A percentile compares a stretch with the other conserved stretches of the same genome.
These are phyloP conservation scores for Westerdykella aurantiaca DNA, from an alignment of 2,329 filamentous ascomycete genomes.

Conservation along the genomic window DNA sequence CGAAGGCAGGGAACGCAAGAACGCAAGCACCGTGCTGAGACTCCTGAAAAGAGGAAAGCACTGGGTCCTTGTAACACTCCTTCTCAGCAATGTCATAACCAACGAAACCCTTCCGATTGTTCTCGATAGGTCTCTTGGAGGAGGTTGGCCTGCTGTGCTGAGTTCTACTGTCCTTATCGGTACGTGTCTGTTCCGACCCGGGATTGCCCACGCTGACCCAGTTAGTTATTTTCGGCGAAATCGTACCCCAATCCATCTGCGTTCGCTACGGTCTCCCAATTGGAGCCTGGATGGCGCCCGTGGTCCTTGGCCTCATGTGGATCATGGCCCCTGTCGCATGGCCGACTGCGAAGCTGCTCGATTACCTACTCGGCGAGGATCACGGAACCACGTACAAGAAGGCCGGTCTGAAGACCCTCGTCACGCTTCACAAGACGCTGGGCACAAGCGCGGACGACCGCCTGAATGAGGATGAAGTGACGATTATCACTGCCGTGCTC, in stretches of 20 bases:
- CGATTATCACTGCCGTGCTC: constrained; percentile 93
- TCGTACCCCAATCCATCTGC: constrained; percentile 92
- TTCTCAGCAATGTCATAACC: constrained; percentile 94
- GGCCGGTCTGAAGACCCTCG: constrained; percentile 90
- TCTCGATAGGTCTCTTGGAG: constrained; percentile 85
- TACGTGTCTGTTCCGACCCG: constrained; percentile 41
- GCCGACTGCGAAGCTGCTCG: constrained; percentile 92
- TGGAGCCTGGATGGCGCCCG: constrained; percentile 85
- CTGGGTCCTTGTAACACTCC: constrained; percentile 92
- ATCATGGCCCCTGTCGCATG: constrained; percentile 82
- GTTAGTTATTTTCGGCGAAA: constrained; percentile 93
- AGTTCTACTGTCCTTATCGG: constrained; percentile 92
- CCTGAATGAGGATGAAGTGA: constrained; percentile 94
- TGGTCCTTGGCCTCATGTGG: constrained; percentile 87
- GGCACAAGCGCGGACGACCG: constrained; percentile 78
- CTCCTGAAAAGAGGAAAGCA: constrained; percentile 87
- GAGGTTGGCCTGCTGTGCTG: constrained; percentile 88
- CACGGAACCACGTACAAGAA: constrained; percentile 98
- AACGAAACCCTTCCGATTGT: constrained; percentile 96
- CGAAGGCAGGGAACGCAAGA: constrained; percentile 76
- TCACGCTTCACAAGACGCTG: constrained; percentile 87
- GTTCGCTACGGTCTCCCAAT: constrained; percentile 94
- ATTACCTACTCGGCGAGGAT: constrained; percentile 87
- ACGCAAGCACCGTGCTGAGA: constrained; percentile 73
- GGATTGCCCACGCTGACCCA: constrained; percentile 4